These are phyloP conservation scores for Pseudogymnoascus sp. DNA, from an alignment of 2,329 filamentous ascomycete genomes.

Conservation along the genomic window DNA sequence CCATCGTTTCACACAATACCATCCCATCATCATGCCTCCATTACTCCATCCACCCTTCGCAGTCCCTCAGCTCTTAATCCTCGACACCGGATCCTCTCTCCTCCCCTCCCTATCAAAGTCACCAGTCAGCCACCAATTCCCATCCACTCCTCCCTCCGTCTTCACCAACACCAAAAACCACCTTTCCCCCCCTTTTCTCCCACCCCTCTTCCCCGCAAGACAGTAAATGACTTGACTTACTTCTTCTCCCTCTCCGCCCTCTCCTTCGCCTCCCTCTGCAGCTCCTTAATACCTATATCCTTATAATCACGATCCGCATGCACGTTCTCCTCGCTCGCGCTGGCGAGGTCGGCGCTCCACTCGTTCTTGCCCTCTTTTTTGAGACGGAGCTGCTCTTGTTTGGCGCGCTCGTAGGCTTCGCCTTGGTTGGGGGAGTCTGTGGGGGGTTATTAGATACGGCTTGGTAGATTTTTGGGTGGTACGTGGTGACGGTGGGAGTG, in stretches of 20 bases:
- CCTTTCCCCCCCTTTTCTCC: neutral
- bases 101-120: neutral
- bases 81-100: neutral
- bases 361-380: constrained; percentile 61
- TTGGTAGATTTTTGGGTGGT: neutral
- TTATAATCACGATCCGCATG: constrained; percentile 12
- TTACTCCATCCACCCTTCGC: neutral
- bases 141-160: neutral
- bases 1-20: neutral
- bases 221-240: constrained; percentile 38
- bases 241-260: constrained; percentile 37
- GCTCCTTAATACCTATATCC: constrained; percentile 45
- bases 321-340: constrained; percentile 71
- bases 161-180: too few species aligned
- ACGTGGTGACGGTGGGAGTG: neutral
- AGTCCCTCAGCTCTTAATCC: neutral
- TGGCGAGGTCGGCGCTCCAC: constrained; percentile 73
- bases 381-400: constrained; percentile 56
- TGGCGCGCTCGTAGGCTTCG: constrained; percentile 47
- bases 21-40: neutral
- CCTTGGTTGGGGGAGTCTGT: constrained; percentile 26
- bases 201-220: neutral
- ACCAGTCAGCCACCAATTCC: neutral
- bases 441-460: neutral
- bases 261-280: constrained; percentile 35